A percentile compares a stretch with the other conserved stretches of the same genome.
Evolutionary conservation across 306 rosid genomes (phyloP).

Genomic region (Rubus parviflorus): DNA sequence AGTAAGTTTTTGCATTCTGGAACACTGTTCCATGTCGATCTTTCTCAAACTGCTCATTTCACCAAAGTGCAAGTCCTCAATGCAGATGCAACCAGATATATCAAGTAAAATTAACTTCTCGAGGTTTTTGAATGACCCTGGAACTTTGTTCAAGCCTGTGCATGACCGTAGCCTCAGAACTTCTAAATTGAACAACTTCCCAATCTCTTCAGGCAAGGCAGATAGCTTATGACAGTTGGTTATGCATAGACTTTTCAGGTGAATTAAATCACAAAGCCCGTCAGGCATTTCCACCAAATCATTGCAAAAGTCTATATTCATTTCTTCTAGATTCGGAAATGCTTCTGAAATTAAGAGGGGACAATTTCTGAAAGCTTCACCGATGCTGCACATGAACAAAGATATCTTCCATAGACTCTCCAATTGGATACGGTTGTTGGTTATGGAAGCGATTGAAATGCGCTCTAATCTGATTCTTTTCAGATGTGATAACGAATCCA

Average conservation of each 20-base stretch:
- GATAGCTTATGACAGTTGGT: conserved; percentile 56
- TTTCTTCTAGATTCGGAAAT: conserved; percentile 45
- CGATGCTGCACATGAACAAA: conserved; percentile 21
- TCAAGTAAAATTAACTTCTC: conserved; percentile 37
- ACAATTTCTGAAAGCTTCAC: conserved; percentile 29
- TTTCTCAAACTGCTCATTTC: no score
- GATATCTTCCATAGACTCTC: no score
- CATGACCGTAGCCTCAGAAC: conserved; percentile 50
- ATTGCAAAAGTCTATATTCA: conserved; percentile 49
- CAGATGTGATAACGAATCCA: no score
- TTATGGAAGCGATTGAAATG: no score
- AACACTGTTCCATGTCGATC: no score
- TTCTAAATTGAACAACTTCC: conserved; percentile 40
- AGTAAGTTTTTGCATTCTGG: no score
- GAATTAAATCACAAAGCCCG: conserved; percentile 28
- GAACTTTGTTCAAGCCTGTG: conserved; percentile 38
- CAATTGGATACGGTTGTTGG: no score
- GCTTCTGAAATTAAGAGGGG: conserved; percentile 28
- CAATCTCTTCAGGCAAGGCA: conserved; percentile 40
- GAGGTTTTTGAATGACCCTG: conserved; percentile 36
- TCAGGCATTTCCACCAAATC: conserved; percentile 42
- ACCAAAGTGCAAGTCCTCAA: no score
- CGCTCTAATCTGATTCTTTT: no score
- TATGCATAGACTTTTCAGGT: conserved; percentile 46
- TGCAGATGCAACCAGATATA: conserved; percentile 39